Percentiles rank a stretch among this genome's conserved stretches.
Conservation (phyloP, 768 basidiomycete genomes). For the Nidula microcarpa region DNA sequence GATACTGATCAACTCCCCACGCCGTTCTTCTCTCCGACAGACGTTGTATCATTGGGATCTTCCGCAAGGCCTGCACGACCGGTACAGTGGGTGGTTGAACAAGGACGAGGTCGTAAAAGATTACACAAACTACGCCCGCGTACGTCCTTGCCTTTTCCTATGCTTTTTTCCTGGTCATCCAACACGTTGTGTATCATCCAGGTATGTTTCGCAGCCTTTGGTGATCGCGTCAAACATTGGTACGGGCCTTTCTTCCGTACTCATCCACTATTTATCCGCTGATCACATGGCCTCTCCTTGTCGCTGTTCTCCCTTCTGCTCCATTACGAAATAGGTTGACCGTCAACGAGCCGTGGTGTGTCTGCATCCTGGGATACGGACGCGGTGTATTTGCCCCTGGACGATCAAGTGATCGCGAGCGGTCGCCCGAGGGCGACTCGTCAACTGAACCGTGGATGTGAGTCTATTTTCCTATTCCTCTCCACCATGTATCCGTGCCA, state of each 20-base stretch:
- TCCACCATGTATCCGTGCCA: neutral
- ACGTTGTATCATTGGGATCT: slow-evolving; percentile 79
- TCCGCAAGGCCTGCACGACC: slow-evolving; percentile 66
- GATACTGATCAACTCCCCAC: neutral
- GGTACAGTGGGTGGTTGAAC: slow-evolving; percentile 74
- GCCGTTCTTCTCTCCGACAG: slow-evolving; percentile 24
- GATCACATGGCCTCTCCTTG: slow-evolving; percentile 2
- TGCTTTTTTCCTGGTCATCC: too few relatives aligned
- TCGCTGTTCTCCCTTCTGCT: too few relatives aligned
- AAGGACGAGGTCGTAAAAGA: slow-evolving; percentile 66
- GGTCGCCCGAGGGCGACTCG: slow-evolving; percentile 56
- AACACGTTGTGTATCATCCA: slow-evolving; percentile 11
- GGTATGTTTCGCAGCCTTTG: slow-evolving; percentile 68
- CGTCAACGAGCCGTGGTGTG: slow-evolving; percentile 72
- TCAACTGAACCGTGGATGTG: slow-evolving; percentile 64
- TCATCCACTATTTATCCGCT: slow-evolving; percentile 13
- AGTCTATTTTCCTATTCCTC: slow-evolving; percentile 16
- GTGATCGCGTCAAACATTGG: slow-evolving; percentile 75
- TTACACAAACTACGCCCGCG: slow-evolving; percentile 57
- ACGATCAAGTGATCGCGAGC: slow-evolving; percentile 54
- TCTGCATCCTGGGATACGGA: slow-evolving; percentile 62
- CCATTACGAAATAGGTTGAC: slow-evolving; percentile 45
- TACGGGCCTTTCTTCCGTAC: slow-evolving; percentile 12
- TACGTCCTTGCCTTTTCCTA: slow-evolving; percentile 15
- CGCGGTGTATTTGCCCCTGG: slow-evolving; percentile 67